phyloP scores from a whole-genome alignment of 495 filamentous ascomycete genomes.

The Paragyromitra xinjiangensis region DNA sequence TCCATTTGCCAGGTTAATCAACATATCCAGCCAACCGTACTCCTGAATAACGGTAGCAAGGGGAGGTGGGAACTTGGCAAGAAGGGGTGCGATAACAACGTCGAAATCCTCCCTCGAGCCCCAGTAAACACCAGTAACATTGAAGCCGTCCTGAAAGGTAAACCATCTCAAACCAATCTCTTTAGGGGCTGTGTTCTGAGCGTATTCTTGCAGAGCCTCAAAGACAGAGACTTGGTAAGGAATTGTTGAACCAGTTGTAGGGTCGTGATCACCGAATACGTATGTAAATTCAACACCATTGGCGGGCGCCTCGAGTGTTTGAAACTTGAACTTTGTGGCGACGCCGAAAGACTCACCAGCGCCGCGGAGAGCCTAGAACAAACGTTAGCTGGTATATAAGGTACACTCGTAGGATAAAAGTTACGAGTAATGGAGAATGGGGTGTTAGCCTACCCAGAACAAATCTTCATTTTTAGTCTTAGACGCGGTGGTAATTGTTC shows the following conservation, averaged over 20 bases:
- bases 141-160: constrained; percentile 17
- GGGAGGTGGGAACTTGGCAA: constrained; percentile 40
- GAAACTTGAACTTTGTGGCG: constrained; percentile 70
- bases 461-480: constrained; percentile 61
- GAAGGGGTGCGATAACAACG: constrained; percentile 49
- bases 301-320: constrained; percentile 67
- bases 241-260: constrained; percentile 12
- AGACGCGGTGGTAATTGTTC: constrained; percentile 61
- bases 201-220: constrained; percentile 39
- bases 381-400: constrained; percentile 1
- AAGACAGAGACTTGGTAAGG: constrained; percentile 48
- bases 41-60: constrained; percentile 28
- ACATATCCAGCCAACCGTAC: constrained; percentile 39
- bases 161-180: constrained; percentile 44
- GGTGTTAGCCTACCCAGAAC: constrained; percentile 61
- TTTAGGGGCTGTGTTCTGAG: constrained; percentile 31
- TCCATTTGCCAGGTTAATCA: constrained; percentile 38
- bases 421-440: neutral
- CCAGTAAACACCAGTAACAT: constrained; percentile 53
- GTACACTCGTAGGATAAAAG: no score
- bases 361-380: constrained; percentile 62
- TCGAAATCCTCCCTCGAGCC: constrained; percentile 45
- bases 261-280: constrained; percentile 17
- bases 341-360: constrained; percentile 71
- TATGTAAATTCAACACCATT: constrained; percentile 49